Base-by-base conservation (phyloP, 306 rosid species). In the Argentina anserina region DNA sequence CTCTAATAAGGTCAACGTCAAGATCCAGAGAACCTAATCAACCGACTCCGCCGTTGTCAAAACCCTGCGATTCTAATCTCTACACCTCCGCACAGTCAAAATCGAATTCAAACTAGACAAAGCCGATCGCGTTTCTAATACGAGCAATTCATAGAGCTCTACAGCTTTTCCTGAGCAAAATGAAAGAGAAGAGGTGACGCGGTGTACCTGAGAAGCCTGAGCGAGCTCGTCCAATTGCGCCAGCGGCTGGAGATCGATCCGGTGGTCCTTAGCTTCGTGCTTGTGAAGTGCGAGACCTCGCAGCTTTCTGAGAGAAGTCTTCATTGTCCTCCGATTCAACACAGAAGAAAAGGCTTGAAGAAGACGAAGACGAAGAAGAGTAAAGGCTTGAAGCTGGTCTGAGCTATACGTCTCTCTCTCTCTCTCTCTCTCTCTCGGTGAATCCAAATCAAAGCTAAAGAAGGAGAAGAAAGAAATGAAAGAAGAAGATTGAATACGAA, bases 191-290 rank as follows among this genome's bases (percentile, higher is more conserved):
- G 45, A 71, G 59, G 21, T 31, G 28, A 33, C 2, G 60, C 3
- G 45, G 36, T 41, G 65, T 66, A 81, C 99, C 97, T 65, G 78
- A 21, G 93, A 78, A 42, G 99, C 99, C 84, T 86, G 96, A 78
- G 97, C 90, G n/a, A 95, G 91, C 87, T 95, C 97, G 37, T 90
- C 93, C 64, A 87, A 71, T 83, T 90, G 89, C 25, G 87, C 82
- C 65, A 80, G 69, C 64, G 96, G 91, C 13, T 65, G 87, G 71
- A 86, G 78, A 78, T 80, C 82, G 70, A 75, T 76, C n/a, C 76
- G 78, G 61, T 73, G 89, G 12, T 59, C 65, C 82, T 80, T 81
- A 3, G 72, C 14, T 6, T 87, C 87, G 67, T 86, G 87, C 80
- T 85, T 84, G 81, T 89, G 88, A 80, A 88, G 92, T 70, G 86